Evolutionary conservation across 1,284 basidiomycete species (phyloP), one percentile per base, ranked within the genome.

Genomic region (Anthracocystis walkeri): DNA sequence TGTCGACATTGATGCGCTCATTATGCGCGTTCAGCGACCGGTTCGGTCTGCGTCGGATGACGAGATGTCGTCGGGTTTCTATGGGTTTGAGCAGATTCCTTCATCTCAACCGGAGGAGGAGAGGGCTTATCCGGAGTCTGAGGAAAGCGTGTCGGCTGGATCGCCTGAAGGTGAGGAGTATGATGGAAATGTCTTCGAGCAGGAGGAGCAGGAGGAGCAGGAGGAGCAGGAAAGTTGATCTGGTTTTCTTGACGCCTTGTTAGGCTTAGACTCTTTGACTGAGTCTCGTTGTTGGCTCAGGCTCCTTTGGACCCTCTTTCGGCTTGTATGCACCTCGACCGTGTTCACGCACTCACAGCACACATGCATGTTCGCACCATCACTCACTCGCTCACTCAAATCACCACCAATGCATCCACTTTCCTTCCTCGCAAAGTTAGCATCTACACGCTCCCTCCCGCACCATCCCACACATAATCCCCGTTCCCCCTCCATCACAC

Each of bases 1-100:
- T 86, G 85, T 88, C 31, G 89, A 91, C 65, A 89, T 99, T 33
- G 96, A 99, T 86, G 87, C 87, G 44, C 89, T 97, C 38, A 89
- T 99, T 33, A 86, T 87, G 52, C 90, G 91, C 25, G 90, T 97
- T 20, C 89, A 89, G 67, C 75, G 82, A 20, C 77, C 71, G 7
- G 35, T 71, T 12, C 68, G 68, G 3, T 49, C 62, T 4, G 46
- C 58, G 46, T 61, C 62, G 31, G 68, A 65, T 16, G 68, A 65
- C 45, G 68, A 71, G 33, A 41, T 65, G 29, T 65, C 68, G 16
- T 50, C 58, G n/a, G 55, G 58, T 3, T 68, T 35, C 55, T 62
- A 63, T 56, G 58, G 57, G n/a, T 58, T 69, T 20, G 72, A 75
- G 23, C 66, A 65, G 18, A 60, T 75, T 8, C 63, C 72, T 10